Conservation (phyloP, 2,329 filamentous ascomycete genomes). For the Aspergillus clavatus region DNA sequence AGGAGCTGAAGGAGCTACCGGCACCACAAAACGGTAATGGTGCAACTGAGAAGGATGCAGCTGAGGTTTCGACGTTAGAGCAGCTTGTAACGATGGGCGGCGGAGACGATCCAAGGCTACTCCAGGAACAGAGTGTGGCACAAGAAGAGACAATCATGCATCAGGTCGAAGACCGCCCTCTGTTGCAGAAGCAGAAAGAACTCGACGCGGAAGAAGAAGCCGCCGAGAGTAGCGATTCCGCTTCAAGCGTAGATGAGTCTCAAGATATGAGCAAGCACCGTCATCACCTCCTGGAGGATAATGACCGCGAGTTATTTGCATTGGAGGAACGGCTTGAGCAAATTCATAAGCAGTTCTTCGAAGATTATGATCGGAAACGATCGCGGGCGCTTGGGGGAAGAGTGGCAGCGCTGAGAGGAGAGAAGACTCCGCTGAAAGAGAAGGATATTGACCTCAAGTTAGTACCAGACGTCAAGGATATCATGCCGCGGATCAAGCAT, state of each 20-base stretch:
- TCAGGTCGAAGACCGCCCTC: slow-evolving; percentile 80
- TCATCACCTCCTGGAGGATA: slow-evolving; percentile 79
- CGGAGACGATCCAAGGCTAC: slow-evolving; percentile 60
- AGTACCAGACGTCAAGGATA: slow-evolving; percentile 77
- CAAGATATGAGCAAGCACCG: slow-evolving; percentile 43
- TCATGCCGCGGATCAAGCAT: slow-evolving; percentile 78
- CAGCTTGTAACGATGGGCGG: slow-evolving; percentile 72
- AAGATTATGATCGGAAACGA: slow-evolving; percentile 64
- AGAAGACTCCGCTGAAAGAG: slow-evolving; percentile 40
- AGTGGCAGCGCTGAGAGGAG: slow-evolving; percentile 48
- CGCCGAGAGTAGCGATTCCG: slow-evolving; percentile 49
- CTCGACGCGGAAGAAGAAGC: slow-evolving; percentile 79
- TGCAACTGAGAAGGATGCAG: slow-evolving; percentile 18
- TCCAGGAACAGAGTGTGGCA: slow-evolving; percentile 73
- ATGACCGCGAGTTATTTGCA: slow-evolving; percentile 75
- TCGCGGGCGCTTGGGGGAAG: slow-evolving; percentile 42
- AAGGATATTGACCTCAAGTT: slow-evolving; percentile 50
- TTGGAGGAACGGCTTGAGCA: slow-evolving; percentile 70
- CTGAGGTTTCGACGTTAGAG: slow-evolving; percentile 58
- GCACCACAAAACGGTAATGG: slow-evolving; percentile 32
- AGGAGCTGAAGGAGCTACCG: slow-evolving; percentile 20
- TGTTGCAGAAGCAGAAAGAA: slow-evolving; percentile 87
- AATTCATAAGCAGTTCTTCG: slow-evolving; percentile 76
- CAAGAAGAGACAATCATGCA: slow-evolving; percentile 84
- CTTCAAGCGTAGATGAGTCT: slow-evolving; percentile 37